Percentiles rank a stretch among this genome's conserved stretches.
Conservation (phyloP, 176 grass and related monocot genomes). For the Bonia amplexicaulis region DNA sequence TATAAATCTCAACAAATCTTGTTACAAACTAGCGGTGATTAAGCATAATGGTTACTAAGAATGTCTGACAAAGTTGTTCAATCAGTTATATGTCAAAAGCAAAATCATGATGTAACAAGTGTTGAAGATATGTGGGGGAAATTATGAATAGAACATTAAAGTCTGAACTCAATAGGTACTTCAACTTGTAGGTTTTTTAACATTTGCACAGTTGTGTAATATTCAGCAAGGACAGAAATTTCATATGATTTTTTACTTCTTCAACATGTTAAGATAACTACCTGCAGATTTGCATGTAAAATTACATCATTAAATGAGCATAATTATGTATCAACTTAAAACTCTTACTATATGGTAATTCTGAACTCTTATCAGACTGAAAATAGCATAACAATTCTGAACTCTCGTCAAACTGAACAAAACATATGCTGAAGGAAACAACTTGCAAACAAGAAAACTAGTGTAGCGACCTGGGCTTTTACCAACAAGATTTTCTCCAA, state of each 20-base stretch:
- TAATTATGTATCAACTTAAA: not conserved
- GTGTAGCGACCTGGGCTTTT: constrained; percentile 44
- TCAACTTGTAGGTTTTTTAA: not conserved
- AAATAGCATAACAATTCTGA: not conserved
- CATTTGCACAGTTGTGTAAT: not conserved
- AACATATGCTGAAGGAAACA: not conserved
- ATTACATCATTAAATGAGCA: not conserved
- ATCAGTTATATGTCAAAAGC: not conserved
- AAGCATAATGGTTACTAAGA: not conserved
- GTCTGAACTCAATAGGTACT: not conserved
- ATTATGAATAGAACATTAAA: not conserved
- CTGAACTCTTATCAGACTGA: not conserved
- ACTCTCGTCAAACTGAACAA: not conserved
- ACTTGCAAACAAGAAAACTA: not conserved
- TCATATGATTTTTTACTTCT: not conserved
- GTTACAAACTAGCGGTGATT: not conserved
- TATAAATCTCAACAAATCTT: not conserved
- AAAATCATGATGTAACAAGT: not conserved
- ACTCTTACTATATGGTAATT: not conserved
- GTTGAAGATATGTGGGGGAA: not conserved
- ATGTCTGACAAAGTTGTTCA: not conserved
- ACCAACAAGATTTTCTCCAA: constrained; percentile 13
- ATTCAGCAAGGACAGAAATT: not conserved
- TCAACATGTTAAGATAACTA: not conserved
- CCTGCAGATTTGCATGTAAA: not conserved